Evolutionary conservation across 148 eudicot species (phyloP).

Genomic region (Rhododendron henanense): DNA sequence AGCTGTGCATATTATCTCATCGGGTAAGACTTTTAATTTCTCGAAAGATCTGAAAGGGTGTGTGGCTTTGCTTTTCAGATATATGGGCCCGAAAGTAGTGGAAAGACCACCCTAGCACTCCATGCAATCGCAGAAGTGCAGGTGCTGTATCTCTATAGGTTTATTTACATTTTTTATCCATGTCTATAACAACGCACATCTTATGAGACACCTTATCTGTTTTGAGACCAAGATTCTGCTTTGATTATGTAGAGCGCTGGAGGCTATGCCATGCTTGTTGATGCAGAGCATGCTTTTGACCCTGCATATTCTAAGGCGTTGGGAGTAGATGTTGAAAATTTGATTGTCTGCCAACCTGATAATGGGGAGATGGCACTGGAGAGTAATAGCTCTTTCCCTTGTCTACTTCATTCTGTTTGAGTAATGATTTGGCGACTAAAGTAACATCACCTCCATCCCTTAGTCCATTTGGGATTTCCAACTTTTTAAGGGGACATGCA

Average conservation of each 20-base stretch:
- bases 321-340: conserved; percentile 93
- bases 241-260: conserved; percentile 58
- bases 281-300: conserved; percentile 99
- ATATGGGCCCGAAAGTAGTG: conserved; percentile 99
- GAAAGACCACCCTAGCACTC: conserved; percentile 93
- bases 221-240: not conserved
- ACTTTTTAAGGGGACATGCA: not conserved
- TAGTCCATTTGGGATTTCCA: not conserved
- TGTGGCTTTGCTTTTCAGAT: conserved; percentile 39
- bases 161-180: conserved; percentile 1
- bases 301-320: conserved; percentile 86
- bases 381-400: conserved; percentile 52
- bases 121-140: conserved; percentile 98
- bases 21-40: not conserved
- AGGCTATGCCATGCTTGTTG: conserved; percentile 98
- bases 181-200: not conserved
- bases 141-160: conserved; percentile 37
- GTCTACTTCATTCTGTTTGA: not conserved
- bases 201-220: not conserved
- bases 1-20: not conserved
- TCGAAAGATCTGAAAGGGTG: not conserved
- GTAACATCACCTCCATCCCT: not conserved
- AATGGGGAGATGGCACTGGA: conserved; percentile 98
- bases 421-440: conserved; percentile 5
- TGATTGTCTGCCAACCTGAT: conserved; percentile 97